Evolutionary conservation across 2,329 filamentous ascomycete species (phyloP), one percentile per base, ranked within the genome.

Genomic region (Talaromyces sp.): DNA sequence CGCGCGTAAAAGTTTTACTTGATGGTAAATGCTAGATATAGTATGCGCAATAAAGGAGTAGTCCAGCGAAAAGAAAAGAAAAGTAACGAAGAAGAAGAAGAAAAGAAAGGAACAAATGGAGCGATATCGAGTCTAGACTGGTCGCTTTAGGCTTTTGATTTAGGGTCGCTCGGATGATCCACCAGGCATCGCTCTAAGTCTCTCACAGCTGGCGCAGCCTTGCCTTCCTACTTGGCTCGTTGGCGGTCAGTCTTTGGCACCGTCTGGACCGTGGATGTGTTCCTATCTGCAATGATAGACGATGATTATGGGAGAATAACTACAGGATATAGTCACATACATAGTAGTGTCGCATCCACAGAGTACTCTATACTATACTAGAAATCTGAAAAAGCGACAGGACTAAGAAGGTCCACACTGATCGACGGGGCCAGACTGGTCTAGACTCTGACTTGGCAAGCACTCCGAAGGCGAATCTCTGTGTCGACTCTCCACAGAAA

Each of bases 131-230:
- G 56, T 59, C 56, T 59, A 59, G 56, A 59, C 56, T 59, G 31
- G 56, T 43, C 56, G 56, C 29, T 59, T 51, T 47, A 38, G 40
- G 31, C 43, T 53, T 53, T 17, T 13, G 49, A 13, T 62, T 38
- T n/a, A 40, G 45, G 60, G 60, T 53, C 60, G 45, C 60, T 40
- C 56, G 56, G 56, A 59, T 40, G 56, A 59, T 45, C 56, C 56
- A 59, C 56, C 56, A n/a, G 56, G 56, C 36, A 29, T 53, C 56
- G 27, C 34, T 36, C 15, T 34, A 34, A 3, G 2, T n/a, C n/a
- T n/a, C n/a, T n/a, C n/a, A n/a, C n/a, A n/a, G n/a, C n/a, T n/a
- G n/a, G 11, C 11, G 5, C 34, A 29, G 58, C 58, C 36, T 45
- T 31, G 58, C 31, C 31, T 6, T 29, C 3, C 15, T 31, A 8